A percentile compares a stretch with the other conserved stretches of the same genome.
Conservation (phyloP, 352 stramenopile genomes). For the Phytophthora cryptogea region DNA sequence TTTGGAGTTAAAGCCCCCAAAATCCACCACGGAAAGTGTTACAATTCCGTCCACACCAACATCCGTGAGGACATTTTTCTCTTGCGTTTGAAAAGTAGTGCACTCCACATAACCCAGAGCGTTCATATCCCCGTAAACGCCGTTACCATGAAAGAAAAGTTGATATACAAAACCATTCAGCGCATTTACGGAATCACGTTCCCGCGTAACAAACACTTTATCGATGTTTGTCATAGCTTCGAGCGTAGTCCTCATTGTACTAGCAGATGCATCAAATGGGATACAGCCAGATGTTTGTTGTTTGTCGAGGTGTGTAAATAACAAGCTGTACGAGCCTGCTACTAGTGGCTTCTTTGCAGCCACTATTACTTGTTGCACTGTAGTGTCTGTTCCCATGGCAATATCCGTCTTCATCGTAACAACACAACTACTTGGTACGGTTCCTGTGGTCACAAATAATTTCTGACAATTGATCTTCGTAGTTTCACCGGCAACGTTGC, state of each 20-base stretch:
- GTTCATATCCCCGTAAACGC: slow-evolving; percentile 44
- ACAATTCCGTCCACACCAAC: slow-evolving; percentile 39
- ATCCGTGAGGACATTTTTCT: slow-evolving; percentile 65
- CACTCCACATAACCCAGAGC: slow-evolving; percentile 36
- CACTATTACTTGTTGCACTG: slow-evolving; percentile 72
- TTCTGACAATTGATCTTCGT: neutral
- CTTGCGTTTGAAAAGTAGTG: slow-evolving; percentile 60
- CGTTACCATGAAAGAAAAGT: slow-evolving; percentile 82
- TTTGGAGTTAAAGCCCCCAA: slow-evolving; percentile 45
- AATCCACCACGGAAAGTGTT: slow-evolving; percentile 44
- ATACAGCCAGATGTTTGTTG: slow-evolving; percentile 53
- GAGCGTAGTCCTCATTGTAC: too few relatives aligned
- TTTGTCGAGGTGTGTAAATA: slow-evolving; percentile 43
- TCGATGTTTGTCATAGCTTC: slow-evolving; percentile 74
- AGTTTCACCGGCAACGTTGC: slow-evolving; percentile 68
- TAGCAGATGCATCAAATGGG: slow-evolving; percentile 56
- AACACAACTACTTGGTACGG: slow-evolving; percentile 40
- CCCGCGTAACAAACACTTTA: slow-evolving; percentile 70
- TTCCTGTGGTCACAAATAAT: slow-evolving; percentile 45
- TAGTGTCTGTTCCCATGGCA: slow-evolving; percentile 67
- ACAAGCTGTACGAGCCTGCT: slow-evolving; percentile 60
- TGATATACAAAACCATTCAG: slow-evolving; percentile 69
- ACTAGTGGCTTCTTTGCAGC: slow-evolving; percentile 50
- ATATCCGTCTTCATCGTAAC: slow-evolving; percentile 76
- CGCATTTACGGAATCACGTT: slow-evolving; percentile 32